Base-by-base conservation (phyloP, 352 stramenopile genomes). In the Elongisporangium undulatum region DNA sequence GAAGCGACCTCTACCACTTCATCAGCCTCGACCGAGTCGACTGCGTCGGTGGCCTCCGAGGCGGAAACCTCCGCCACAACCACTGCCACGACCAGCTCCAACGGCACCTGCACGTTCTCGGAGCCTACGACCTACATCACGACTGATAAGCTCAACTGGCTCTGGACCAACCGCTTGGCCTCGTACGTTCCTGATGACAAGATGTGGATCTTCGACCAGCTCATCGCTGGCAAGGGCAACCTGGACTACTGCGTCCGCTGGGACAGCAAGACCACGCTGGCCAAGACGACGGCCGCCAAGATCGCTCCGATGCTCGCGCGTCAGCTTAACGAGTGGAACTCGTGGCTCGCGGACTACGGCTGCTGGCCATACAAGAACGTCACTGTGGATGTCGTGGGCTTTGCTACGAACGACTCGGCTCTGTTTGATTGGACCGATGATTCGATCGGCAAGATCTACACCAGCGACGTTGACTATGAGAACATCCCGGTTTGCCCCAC, bases 201-300 rank as follows among this genome's bases (percentile, higher is more conserved):
- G 26, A 38, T 38, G 26, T 38, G 26, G 26, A 80, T 83, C 63
- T 73, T 74, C 19, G 69, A 83, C 67, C 74, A 83, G 64, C 58
- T 83, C 52, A 71, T 76, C 49, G 38, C 48, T 38, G 74, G 70
- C 65, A 71, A 79, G 29, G 71, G 68, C 58, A 69, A 70, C 34
- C 62, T 83, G 39, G 70, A 51, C 49, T 80, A 80, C 71, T 83
- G 74, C 58, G 49, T 83, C n/a, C 74, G 74, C 29, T 83, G 74
- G 71, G 74, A 83, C 52, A 75, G 68, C 51, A 82, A 68, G 13
- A 63, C 79, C 48, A 69, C 59, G 2, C 63, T 69, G 13, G 63
- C 59, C n/a, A 59, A 66, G 20, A 49, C 66, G 19, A 66, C 59
- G 4, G 62, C 58, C 10, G 26, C 26, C 26, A 63, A 60, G 13